phyloP scores from a whole-genome alignment of 73 alveolate species.

The Symbiodinium natans region DNA sequence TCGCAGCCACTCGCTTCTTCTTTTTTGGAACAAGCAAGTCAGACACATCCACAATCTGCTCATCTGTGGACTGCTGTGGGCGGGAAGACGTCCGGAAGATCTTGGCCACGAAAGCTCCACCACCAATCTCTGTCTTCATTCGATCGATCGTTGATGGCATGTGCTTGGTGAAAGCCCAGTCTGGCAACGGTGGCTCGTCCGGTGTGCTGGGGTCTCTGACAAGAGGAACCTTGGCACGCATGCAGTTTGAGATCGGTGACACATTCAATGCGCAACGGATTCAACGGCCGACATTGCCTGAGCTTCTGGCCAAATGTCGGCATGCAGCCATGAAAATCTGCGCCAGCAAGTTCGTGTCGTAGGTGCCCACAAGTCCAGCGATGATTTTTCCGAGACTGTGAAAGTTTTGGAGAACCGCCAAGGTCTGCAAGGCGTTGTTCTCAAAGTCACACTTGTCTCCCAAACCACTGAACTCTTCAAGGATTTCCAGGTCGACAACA shows the following conservation, averaged over 20 bases:
- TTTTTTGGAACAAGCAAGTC: background rate
- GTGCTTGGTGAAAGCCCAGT: background rate
- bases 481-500: background rate
- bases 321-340: constrained; percentile 3
- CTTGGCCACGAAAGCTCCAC: background rate
- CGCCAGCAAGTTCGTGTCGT: background rate
- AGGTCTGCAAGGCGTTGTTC: background rate
- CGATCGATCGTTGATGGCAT: background rate
- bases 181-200: background rate
- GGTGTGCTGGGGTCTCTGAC: background rate
- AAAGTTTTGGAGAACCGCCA: background rate
- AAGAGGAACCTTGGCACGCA: too few species aligned
- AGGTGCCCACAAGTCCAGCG: background rate
- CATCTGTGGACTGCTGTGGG: background rate
- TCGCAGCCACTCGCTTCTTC: background rate
- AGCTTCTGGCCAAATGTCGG: background rate
- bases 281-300: background rate
- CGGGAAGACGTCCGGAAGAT: background rate
- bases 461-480: background rate
- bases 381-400: constrained; percentile 17
- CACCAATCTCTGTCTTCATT: background rate
- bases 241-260: background rate
- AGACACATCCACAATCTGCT: too few species aligned
- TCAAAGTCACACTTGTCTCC: constrained; percentile 15
- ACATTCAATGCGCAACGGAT: too few species aligned